Base-by-base conservation (phyloP, 2,329 filamentous ascomycete genomes). In the Rutstroemia sp. region DNA sequence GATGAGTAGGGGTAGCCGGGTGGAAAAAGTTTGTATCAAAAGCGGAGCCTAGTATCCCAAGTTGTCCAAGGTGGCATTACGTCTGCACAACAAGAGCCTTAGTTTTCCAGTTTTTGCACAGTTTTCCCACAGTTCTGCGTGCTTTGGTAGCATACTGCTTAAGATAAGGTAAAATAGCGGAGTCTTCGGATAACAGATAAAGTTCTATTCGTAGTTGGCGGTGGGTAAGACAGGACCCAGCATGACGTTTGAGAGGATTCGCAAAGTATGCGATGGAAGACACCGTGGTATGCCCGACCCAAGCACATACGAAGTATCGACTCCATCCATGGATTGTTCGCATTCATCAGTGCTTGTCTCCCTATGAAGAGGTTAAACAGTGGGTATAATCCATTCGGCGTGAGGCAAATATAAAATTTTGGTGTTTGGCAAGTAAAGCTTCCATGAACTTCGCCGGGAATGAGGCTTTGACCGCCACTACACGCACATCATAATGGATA, bases 11-110 rank as follows among this genome's bases (percentile, higher is more conserved):
- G 61, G 57, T 50, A 42, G 58, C 62, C 59, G 58, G 59, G 51
- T 46, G 45, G 50, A 57, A 63, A 59, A 62, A 53, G 44, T 54
- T 63, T 54, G 45, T 63, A 63, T 65, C 59, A 64, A 65, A 64
- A 66, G 63, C 62, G 64, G 63, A 65, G 54, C 59, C 54, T 16
- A 27, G 25, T 16, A 25, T 34, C 30, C 30, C 3, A 4, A 48
- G 14, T 37, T 14, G 16, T 47, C 30, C 30, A 34, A 46, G 42
- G 42, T 48, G 27, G 41, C 30, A 48, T 39, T 10, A 39, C 42
- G 30, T 48, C 51, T 48, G 37, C 42, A 44, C 46, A 53, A 2
- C 47, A 34, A 19, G 38, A 21, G 16, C 19, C 4, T n/a, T 34
- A 34, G 50, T 18, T 38, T 54, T 54, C 30, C 51, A 48, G 25